Conservation (phyloP, 2,329 filamentous ascomycete species). For the Aspergillus nomiae region DNA sequence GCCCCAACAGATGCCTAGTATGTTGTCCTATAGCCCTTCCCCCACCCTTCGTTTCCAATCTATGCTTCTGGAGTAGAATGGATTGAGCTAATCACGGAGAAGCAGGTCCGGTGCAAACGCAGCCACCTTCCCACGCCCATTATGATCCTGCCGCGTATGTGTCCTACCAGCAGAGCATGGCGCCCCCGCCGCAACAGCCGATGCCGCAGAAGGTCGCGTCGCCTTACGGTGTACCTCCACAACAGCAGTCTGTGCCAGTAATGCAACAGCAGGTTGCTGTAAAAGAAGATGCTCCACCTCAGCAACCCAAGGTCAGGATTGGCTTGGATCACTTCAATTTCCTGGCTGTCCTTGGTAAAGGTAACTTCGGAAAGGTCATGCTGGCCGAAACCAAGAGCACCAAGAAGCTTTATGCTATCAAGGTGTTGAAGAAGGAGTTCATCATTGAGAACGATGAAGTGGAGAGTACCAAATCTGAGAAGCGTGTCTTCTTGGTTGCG, state of each 20-base stretch:
- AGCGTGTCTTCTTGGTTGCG: constrained; percentile 93
- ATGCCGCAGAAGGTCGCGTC: constrained; percentile 24
- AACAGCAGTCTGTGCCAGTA: constrained; percentile 24
- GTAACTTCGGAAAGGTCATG: constrained; percentile 99
- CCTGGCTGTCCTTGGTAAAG: constrained; percentile 94
- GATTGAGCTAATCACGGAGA: constrained; percentile 36
- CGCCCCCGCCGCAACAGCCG: constrained; percentile 24
- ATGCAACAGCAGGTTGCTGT: constrained; percentile 26
- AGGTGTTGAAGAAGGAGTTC: constrained; percentile 99
- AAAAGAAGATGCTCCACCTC: constrained; percentile 34
- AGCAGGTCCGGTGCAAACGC: constrained; percentile 44
- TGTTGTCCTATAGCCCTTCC: constrained; percentile 15
- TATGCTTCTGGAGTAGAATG: constrained; percentile 30
- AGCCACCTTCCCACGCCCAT: constrained; percentile 49
- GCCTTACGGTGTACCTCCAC: constrained; percentile 32
- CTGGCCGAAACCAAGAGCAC: constrained; percentile 93
- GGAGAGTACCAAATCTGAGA: constrained; percentile 95
- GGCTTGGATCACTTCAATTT: constrained; percentile 99
- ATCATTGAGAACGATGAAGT: constrained; percentile 99
- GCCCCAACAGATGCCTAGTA: constrained; percentile 45
- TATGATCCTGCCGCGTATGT: constrained; percentile 49
- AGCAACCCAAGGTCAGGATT: constrained; percentile 63
- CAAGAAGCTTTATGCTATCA: constrained; percentile 94
- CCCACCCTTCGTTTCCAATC: not conserved
- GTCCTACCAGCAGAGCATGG: constrained; percentile 34